Evolutionary conservation across 257 asterid genomes (phyloP).

Genomic region (Capsicum rhomboideum): DNA sequence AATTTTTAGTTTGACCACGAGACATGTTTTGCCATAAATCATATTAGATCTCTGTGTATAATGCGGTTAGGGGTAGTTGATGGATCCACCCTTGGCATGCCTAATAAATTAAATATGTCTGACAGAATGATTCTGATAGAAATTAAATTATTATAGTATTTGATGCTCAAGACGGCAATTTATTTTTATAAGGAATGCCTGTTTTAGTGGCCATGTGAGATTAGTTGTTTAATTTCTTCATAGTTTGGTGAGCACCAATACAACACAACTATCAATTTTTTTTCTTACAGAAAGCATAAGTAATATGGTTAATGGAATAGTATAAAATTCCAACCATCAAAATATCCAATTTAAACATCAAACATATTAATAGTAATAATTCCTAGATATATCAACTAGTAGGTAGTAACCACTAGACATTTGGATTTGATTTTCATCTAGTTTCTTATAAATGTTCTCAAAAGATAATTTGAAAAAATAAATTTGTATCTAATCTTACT

Average conservation of each 20-base stretch:
- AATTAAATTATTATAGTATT: background rate
- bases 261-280: background rate
- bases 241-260: background rate
- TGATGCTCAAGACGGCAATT: background rate
- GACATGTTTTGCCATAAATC: background rate
- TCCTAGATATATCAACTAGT: background rate
- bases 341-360: background rate
- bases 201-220: slow-evolving; percentile 1
- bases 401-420: background rate
- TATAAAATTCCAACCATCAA: background rate
- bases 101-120: background rate
- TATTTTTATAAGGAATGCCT: background rate
- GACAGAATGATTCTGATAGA: no score
- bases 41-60: background rate
- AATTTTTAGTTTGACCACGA: background rate
- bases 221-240: background rate
- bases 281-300: background rate
- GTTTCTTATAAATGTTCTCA: background rate
- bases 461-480: background rate
- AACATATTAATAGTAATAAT: background rate
- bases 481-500: no score
- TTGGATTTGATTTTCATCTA: background rate
- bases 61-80: background rate
- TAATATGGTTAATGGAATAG: background rate
- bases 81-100: background rate